These are phyloP conservation scores for Neurospora sp. DNA, from an alignment of 495 filamentous ascomycete genomes.

Conservation along the genomic window DNA sequence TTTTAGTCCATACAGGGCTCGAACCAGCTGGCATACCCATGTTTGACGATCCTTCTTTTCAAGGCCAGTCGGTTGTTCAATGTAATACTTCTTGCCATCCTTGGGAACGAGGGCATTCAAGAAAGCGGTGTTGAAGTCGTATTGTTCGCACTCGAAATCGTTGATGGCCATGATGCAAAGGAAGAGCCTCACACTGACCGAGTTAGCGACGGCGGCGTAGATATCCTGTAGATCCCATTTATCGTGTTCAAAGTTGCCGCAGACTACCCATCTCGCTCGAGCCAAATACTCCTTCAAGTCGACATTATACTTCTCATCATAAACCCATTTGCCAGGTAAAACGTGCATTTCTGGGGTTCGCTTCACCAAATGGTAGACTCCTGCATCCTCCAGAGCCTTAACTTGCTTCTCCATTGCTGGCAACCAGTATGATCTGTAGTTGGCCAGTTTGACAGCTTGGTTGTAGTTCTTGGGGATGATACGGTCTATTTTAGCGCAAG, in stretches of 20 bases:
- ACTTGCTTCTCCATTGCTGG: not conserved
- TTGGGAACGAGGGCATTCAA: not conserved
- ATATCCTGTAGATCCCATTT: not conserved
- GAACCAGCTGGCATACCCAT: not conserved
- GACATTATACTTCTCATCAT: not conserved
- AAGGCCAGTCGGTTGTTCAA: not conserved
- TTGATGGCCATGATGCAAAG: not conserved
- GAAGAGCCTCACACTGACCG: not conserved
- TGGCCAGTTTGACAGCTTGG: no score
- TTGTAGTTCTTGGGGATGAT: no score
- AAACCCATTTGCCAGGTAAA: not conserved
- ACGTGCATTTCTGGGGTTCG: not conserved
- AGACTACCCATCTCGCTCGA: not conserved
- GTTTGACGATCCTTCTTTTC: not conserved
- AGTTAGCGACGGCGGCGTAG: not conserved
- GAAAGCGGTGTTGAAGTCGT: not conserved
- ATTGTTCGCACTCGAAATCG: not conserved
- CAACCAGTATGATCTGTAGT: no score
- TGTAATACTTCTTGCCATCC: no score
- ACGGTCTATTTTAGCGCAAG: no score
- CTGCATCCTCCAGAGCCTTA: not conserved
- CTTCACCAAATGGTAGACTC: not conserved
- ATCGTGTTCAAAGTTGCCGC: not conserved
- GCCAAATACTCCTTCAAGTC: not conserved
- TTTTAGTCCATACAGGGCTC: not conserved